Evolutionary conservation across 163 green algal genomes (phyloP).

Genomic region (Trebouxia gelatinosa): DNA sequence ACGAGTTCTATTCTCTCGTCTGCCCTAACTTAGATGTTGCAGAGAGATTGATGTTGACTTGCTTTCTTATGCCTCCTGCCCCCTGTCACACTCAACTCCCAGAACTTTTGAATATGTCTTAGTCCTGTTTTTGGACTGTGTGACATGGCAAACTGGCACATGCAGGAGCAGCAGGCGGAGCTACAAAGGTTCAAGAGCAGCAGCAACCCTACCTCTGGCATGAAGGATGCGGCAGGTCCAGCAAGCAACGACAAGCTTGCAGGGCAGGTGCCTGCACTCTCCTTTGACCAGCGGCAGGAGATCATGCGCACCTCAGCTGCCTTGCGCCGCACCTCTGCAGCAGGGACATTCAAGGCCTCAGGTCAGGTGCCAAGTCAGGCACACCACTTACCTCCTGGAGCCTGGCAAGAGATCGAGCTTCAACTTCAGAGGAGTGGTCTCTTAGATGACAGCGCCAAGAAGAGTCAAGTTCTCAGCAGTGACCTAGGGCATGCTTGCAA

Average conservation of each 20-base stretch:
- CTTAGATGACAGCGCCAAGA: not conserved
- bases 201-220: too few relatives aligned
- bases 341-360: too few relatives aligned
- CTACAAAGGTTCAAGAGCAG: too few relatives aligned
- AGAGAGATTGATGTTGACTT: too few relatives aligned
- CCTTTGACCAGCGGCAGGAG: slow-evolving; percentile 4
- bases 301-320: slow-evolving; percentile 6
- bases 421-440: not conserved
- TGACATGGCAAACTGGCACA: not conserved
- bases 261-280: not conserved
- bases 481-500: too few relatives aligned
- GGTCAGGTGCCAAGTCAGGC: not conserved
- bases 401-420: not conserved
- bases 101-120: not conserved
- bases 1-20: not conserved
- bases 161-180: not conserved
- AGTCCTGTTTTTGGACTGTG: not conserved
- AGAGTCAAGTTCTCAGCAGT: too few relatives aligned
- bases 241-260: not conserved
- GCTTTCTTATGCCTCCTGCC: not conserved
- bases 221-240: too few relatives aligned
- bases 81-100: not conserved
- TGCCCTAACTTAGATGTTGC: not conserved
- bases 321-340: not conserved
- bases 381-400: not conserved